These are phyloP conservation scores for Dichomitus squalens DNA, from an alignment of 1,284 basidiomycete species.

Conservation along the genomic window DNA sequence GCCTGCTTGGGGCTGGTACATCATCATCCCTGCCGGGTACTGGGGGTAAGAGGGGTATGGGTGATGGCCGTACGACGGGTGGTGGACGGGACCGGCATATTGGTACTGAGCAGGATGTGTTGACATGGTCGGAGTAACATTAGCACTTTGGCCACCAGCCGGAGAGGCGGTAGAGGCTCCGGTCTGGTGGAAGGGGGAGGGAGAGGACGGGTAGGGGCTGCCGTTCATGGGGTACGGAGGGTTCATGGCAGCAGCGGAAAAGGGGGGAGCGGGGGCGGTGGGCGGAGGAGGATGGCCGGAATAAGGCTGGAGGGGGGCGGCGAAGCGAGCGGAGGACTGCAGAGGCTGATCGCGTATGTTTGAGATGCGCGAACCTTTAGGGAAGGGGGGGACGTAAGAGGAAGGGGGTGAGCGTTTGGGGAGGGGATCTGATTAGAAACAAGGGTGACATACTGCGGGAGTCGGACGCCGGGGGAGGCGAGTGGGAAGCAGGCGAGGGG, in stretches of 20 bases:
- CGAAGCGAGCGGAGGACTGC: constrained; percentile 38
- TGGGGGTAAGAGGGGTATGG: constrained; percentile 58
- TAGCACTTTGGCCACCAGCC: constrained; percentile 42
- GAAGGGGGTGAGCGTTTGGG: constrained; percentile 10
- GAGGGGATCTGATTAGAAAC: constrained; percentile 20
- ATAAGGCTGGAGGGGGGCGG: constrained; percentile 54
- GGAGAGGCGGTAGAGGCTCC: constrained; percentile 39
- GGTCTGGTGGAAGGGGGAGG: constrained; percentile 59
- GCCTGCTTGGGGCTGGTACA: constrained; percentile 52
- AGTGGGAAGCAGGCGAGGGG: constrained; percentile 9
- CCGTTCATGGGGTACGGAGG: constrained; percentile 58
- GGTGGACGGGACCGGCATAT: constrained; percentile 53
- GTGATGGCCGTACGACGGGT: constrained; percentile 47
- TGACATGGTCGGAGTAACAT: constrained; percentile 43
- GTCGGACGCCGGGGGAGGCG: constrained; percentile 18
- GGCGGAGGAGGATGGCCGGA: constrained; percentile 39
- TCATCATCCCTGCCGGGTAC: constrained; percentile 64
- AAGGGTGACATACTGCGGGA: constrained; percentile 25
- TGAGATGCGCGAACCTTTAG: constrained; percentile 39
- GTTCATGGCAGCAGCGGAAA: constrained; percentile 54
- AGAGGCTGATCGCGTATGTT: constrained; percentile 41
- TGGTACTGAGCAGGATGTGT: constrained; percentile 48
- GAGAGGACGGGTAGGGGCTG: constrained; percentile 42
- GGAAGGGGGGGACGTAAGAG: constrained; percentile 20
- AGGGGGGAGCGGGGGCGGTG: constrained; percentile 23